Base-by-base conservation (phyloP, 73 alveolate genomes). In the Paramecium bursaria region DNA sequence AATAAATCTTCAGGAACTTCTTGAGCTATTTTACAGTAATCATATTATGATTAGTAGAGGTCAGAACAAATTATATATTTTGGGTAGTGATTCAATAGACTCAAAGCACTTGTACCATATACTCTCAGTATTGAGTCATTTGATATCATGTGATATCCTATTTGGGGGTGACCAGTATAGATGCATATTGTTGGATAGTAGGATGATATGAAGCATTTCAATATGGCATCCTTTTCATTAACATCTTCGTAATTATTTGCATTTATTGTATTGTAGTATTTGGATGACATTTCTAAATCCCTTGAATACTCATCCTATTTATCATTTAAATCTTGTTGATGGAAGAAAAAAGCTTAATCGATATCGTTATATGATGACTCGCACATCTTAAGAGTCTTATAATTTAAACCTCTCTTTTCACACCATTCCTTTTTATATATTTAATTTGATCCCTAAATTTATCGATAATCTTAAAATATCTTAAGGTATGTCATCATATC, bases 31-130 rank as follows among this genome's bases (percentile, higher is more conserved):
- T 50, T 57, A 30, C 76, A 57, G 7, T 29, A 57, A 27, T 57
- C 76, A 57, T 29, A 57, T 11, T 23, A 7, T 2, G 76, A 57
- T 2, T 25, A 57, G 31, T 57, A 57, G 1, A 57, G 29, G 31
- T 57, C 76, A 7, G 76, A 23, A 57, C 76, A 57, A 3, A 57
- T 57, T n/a, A 57, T 57, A 31, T 26, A 26, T 29, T 57, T 26
- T 29, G 76, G 76, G 17, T 29, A 57, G 9, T 23, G 22, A 27
- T 57, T 57, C 17, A 57, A 57, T 5, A 57, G 17, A 57, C 76
- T 57, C 5, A 57, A 57, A 26, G 76, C 17, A 25, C 76, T 11
- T 2, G 76, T 10, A 5, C 76, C 76, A 27, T 57, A 57, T 0
- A 57, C 31, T 57, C 76, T 57, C 3, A 57, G 29, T n/a, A 17